Evolutionary conservation across 2,329 filamentous ascomycete species (phyloP).

Genomic region (Byssoonygena ceratinophila): DNA sequence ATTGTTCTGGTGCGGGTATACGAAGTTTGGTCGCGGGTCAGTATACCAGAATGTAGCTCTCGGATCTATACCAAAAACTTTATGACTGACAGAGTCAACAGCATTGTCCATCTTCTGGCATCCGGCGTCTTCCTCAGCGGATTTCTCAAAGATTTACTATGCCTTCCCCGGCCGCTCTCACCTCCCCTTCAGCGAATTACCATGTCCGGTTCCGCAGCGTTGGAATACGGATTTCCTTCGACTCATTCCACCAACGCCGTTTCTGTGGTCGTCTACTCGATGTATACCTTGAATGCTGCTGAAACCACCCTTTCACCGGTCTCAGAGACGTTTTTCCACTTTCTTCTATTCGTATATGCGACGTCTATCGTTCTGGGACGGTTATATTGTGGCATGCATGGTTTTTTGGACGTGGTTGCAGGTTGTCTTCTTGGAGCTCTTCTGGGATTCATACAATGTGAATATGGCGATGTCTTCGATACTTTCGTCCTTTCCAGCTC

Average conservation of each 20-base stretch:
- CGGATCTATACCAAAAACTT: too few relatives aligned
- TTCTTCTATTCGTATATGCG: constrained; percentile 70
- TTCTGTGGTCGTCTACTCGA: constrained; percentile 76
- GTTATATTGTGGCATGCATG: constrained; percentile 97
- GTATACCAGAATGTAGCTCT: too few relatives aligned
- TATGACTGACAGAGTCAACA: constrained; percentile 18
- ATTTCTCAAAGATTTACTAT: constrained; percentile 88
- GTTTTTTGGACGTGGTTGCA: constrained; percentile 79
- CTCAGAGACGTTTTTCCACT: constrained; percentile 54
- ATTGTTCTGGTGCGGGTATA: constrained; percentile 91
- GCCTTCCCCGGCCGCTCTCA: constrained; percentile 80
- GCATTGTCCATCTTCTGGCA: constrained; percentile 60
- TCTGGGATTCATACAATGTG: constrained; percentile 47
- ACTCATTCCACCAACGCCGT: constrained; percentile 96
- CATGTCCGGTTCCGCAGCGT: constrained; percentile 73
- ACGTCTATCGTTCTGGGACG: constrained; percentile 81
- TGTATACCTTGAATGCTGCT: constrained; percentile 58
- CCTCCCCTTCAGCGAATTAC: constrained; percentile 89
- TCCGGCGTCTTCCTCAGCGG: constrained; percentile 77
- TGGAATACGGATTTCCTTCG: constrained; percentile 95
- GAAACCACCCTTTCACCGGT: constrained; percentile 52
- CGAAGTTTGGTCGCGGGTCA: constrained; percentile 75
- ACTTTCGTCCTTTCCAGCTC: constrained; percentile 56
- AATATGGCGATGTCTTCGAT: constrained; percentile 52
- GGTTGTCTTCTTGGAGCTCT: constrained; percentile 66